Evolutionary conservation across 2,329 filamentous ascomycete genomes (phyloP).

Genomic region (Talaromyces verruculosus): DNA sequence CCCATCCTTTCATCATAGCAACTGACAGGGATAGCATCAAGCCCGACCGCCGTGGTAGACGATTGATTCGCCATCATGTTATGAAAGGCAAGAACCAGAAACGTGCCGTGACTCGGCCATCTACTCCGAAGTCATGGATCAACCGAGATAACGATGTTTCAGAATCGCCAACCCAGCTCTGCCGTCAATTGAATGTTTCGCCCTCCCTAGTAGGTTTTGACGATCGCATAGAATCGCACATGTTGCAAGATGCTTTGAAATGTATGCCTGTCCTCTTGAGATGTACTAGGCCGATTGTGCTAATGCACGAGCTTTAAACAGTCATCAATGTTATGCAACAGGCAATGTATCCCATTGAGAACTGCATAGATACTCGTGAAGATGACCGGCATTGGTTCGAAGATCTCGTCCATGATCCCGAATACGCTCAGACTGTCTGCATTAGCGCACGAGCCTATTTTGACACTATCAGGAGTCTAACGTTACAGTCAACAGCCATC

Average conservation of each 20-base stretch:
- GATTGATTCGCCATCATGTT: slow-evolving; percentile 10
- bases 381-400: slow-evolving; percentile 6
- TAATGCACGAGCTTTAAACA: background rate
- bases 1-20: slow-evolving; percentile 6
- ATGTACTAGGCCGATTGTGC: background rate
- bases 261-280: background rate
- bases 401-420: slow-evolving; percentile 1
- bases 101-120: background rate
- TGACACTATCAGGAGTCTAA: background rate
- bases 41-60: background rate
- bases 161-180: too few species aligned
- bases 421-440: background rate
- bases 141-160: background rate
- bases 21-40: slow-evolving; percentile 9
- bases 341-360: slow-evolving; percentile 12
- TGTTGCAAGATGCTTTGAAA: background rate
- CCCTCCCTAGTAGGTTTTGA: background rate
- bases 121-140: background rate
- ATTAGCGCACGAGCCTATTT: background rate
- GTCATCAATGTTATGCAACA: slow-evolving; percentile 6
- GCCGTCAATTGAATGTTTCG: background rate
- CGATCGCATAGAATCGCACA: background rate
- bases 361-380: slow-evolving; percentile 2
- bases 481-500: background rate
- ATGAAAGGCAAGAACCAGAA: slow-evolving; percentile 14